phyloP scores from a whole-genome alignment of 768 basidiomycete species.

The Termitomyces sp. region DNA sequence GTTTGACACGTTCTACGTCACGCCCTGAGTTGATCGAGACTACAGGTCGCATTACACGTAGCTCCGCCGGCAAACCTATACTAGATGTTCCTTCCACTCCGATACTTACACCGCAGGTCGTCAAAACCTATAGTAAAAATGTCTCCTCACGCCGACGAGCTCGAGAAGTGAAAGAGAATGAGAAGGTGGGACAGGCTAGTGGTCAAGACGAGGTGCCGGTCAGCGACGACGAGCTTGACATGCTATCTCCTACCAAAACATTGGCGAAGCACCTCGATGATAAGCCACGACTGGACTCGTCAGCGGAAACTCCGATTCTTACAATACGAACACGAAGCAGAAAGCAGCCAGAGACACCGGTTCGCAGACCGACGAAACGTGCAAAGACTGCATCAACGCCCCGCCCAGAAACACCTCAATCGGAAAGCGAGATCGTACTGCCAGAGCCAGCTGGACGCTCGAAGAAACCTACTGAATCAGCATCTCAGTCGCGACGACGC shows the following conservation, averaged over 20 bases:
- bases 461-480: too few relatives aligned
- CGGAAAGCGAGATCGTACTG: neutral
- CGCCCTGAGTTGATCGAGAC: neutral
- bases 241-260: slow-evolving; percentile 17
- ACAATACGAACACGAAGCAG: neutral
- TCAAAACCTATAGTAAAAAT: slow-evolving; percentile 10
- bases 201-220: slow-evolving; percentile 1
- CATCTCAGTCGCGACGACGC: neutral
- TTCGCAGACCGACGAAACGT: neutral
- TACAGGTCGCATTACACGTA: slow-evolving; percentile 3
- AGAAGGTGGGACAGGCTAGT: neutral
- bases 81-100: slow-evolving; percentile 1
- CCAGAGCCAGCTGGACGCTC: neutral
- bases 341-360: slow-evolving; percentile 2
- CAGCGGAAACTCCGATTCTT: neutral
- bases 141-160: neutral
- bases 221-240: slow-evolving; percentile 22
- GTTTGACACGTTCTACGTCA: slow-evolving; percentile 23
- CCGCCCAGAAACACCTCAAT: neutral
- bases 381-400: neutral
- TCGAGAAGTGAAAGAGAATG: slow-evolving; percentile 7
- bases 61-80: neutral
- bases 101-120: slow-evolving; percentile 2
- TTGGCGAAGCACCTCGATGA: neutral
- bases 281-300: neutral